A percentile compares a stretch with the other conserved stretches of the same genome.
phyloP scores from a whole-genome alignment of 495 filamentous ascomycete genomes.

The Bacidia rubella region DNA sequence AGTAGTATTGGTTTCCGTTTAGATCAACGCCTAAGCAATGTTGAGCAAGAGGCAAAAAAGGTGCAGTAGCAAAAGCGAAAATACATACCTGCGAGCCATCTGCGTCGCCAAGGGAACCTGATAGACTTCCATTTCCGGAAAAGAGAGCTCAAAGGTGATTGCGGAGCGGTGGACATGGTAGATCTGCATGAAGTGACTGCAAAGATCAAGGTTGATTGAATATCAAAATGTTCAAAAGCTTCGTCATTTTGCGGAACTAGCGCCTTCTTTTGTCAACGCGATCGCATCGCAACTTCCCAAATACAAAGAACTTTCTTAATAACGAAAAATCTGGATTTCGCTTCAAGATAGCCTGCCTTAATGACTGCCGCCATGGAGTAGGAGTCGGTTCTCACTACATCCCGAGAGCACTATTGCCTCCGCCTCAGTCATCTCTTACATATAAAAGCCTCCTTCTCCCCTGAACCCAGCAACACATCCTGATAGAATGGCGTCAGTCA shows the following conservation, averaged over 20 bases:
- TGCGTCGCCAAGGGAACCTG: slow-evolving; percentile 72
- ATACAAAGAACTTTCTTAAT: too few relatives aligned
- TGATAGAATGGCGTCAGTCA: slow-evolving; percentile 88
- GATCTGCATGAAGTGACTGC: background rate
- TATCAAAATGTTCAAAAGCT: background rate
- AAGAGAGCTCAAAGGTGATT: slow-evolving; percentile 30
- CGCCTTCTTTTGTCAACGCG: background rate
- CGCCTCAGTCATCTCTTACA: too few relatives aligned
- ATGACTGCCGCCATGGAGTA: too few relatives aligned
- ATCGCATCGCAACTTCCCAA: background rate
- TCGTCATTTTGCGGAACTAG: slow-evolving; percentile 6
- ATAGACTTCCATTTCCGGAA: slow-evolving; percentile 85
- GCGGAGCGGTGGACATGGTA: slow-evolving; percentile 5
- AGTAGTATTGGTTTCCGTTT: slow-evolving; percentile 86
- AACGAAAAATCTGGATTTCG: too few relatives aligned
- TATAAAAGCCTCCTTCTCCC: too few relatives aligned
- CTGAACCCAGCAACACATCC: too few relatives aligned
- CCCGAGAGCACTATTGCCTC: too few relatives aligned
- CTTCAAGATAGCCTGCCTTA: too few relatives aligned
- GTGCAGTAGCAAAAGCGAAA: slow-evolving; percentile 12
- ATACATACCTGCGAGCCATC: slow-evolving; percentile 59
- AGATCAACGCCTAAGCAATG: slow-evolving; percentile 84
- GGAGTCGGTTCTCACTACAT: too few relatives aligned
- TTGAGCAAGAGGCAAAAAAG: slow-evolving; percentile 16
- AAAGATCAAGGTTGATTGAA: background rate